Conservation (phyloP, 495 filamentous ascomycete genomes). For the Pseudoneurospora amorphoporcata region DNA sequence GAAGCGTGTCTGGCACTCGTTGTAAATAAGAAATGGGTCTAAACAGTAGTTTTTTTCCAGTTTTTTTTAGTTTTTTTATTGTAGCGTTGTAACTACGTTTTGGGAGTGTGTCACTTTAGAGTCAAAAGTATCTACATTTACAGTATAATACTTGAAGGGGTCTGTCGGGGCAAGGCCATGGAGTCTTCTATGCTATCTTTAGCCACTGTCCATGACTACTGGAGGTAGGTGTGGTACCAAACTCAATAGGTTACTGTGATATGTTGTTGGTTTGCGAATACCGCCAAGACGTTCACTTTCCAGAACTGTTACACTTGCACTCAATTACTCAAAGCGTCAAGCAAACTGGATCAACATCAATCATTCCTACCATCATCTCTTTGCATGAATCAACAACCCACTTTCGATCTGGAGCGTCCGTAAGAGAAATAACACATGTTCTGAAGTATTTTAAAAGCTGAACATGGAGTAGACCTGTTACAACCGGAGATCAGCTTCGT, state of each 20-base stretch:
- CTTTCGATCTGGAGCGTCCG: not conserved
- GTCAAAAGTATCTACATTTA: not conserved
- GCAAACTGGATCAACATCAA: not conserved
- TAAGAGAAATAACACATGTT: not conserved
- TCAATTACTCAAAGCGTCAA: not conserved
- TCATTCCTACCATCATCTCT: not conserved
- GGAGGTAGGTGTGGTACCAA: too few species aligned
- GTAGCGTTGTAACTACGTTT: too few species aligned
- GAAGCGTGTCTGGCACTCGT: not conserved
- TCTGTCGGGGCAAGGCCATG: too few species aligned
- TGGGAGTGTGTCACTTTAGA: too few species aligned
- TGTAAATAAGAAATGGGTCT: constrained; percentile 8
- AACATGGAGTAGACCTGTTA: not conserved
- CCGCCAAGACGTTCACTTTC: not conserved
- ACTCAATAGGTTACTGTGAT: too few species aligned
- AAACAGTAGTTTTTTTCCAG: not conserved
- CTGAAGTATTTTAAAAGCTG: not conserved
- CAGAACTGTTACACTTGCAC: not conserved
- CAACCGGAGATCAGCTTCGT: not conserved
- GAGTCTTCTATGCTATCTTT: too few species aligned
- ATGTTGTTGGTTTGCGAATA: too few species aligned
- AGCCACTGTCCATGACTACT: too few species aligned
- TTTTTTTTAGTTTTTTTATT: not conserved
- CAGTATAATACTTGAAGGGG: not conserved
- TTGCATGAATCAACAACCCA: not conserved